Percentiles rank a stretch among this genome's conserved stretches.
Evolutionary conservation across 163 green algal genomes (phyloP).

Genomic region (Volvox carteri): DNA sequence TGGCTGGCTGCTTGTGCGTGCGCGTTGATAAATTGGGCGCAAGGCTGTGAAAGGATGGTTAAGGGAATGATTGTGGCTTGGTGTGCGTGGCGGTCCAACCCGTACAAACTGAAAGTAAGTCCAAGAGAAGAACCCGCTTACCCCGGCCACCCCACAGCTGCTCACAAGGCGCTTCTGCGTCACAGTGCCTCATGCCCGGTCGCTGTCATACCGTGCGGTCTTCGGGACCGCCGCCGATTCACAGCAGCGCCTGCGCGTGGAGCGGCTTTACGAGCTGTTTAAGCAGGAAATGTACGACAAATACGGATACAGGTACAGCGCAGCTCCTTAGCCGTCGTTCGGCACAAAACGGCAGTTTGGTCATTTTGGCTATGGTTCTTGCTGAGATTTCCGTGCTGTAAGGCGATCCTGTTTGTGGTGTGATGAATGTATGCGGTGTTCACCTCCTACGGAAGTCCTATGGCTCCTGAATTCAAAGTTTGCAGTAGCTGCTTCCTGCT

Average conservation of each 20-base stretch:
- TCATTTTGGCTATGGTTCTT: background rate
- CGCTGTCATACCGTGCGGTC: slow-evolving; percentile 38
- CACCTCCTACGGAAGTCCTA: no score
- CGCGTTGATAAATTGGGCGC: no score
- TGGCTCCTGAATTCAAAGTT: no score
- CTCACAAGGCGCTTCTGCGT: slow-evolving; percentile 41
- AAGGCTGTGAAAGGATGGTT: no score
- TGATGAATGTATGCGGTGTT: no score
- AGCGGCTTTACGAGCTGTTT: slow-evolving; percentile 57
- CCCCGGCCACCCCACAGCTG: background rate
- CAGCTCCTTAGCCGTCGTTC: background rate
- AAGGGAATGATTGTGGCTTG: no score
- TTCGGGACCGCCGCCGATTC: slow-evolving; percentile 55
- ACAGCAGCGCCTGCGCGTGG: slow-evolving; percentile 55
- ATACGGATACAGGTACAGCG: slow-evolving; percentile 41
- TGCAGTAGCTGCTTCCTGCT: no score
- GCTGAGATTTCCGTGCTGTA: no score
- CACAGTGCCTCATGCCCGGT: slow-evolving; percentile 60
- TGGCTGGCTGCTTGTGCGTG: background rate
- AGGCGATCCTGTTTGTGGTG: background rate
- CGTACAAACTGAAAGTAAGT: no score
- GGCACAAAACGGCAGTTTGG: background rate
- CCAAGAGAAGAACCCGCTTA: no score
- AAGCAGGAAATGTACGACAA: slow-evolving; percentile 43
- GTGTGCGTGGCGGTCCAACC: no score